Evolutionary conservation across 371 early-diverging fungal genomes (phyloP).

Genomic region (Parasitella parasitica): DNA sequence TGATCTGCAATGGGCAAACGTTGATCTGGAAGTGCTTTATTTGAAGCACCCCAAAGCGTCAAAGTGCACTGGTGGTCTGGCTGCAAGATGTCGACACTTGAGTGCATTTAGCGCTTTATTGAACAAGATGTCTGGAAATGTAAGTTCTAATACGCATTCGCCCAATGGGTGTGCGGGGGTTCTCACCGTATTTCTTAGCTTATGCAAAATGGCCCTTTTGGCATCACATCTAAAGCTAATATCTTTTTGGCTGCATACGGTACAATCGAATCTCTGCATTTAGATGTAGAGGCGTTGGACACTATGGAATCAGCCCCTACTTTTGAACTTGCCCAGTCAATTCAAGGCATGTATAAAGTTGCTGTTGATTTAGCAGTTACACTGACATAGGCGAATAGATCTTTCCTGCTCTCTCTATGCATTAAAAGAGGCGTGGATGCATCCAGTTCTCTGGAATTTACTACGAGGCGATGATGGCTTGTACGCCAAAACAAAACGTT

Average conservation of each 20-base stretch:
- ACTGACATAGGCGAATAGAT: conserved; percentile 11
- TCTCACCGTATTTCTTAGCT: conserved; percentile 13
- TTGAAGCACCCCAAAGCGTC: background rate
- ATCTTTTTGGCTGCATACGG: conserved; percentile 40
- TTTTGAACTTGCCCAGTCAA: background rate
- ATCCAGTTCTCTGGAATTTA: conserved; percentile 36
- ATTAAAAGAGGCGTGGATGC: conserved; percentile 21
- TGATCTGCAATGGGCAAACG: conserved; percentile 50
- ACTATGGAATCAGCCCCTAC: background rate
- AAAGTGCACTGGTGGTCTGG: background rate
- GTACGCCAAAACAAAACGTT: conserved; percentile 9
- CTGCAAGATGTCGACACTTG: conserved; percentile 4
- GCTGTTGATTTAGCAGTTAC: background rate
- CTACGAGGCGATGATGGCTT: conserved; percentile 30
- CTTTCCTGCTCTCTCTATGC: conserved; percentile 4
- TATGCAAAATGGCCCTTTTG: conserved; percentile 46
- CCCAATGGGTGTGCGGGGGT: background rate
- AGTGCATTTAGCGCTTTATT: conserved; percentile 4
- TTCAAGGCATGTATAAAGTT: conserved; percentile 14
- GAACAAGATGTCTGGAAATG: conserved; percentile 9
- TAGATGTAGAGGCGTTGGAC: conserved; percentile 5
- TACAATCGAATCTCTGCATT: conserved; percentile 14
- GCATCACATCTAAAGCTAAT: conserved; percentile 29
- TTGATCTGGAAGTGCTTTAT: conserved; percentile 24
- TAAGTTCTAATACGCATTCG: background rate